Base-by-base conservation (phyloP, 2,329 filamentous ascomycete species). In the Fusarium stilboides region DNA sequence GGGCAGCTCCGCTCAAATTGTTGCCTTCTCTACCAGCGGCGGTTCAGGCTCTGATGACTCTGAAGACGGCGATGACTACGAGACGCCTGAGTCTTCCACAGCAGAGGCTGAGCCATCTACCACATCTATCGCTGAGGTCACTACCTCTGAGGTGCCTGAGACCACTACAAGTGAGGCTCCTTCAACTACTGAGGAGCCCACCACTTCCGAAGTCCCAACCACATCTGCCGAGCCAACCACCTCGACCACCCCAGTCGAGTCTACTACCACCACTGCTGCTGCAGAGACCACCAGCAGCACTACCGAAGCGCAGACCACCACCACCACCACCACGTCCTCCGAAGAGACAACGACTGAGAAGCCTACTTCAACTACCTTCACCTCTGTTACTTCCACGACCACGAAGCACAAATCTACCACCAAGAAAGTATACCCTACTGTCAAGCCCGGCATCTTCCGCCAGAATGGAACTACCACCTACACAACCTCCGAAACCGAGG, bases 1-100 rank as follows among this genome's bases (percentile, higher is more conserved):
- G 71, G 92, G 92, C 26, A 79, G 80, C 47, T 88, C 84, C 56
- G 92, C 91, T 43, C 88, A 88, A 73, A 88, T 94, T 68, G 87
- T 93, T 26, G 87, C 92, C 39, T 88, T 82, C 73, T 83, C 85
- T 62, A 43, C 60, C 26, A 83, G 83, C 40, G 82, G 81, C 6
- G 78, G 67, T 37, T 71, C 72, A 17, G 68, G 67, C 17, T 65
- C 70, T 19, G 70, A 63, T 15, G 67, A 72, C 10, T 54, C 63
- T 13, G 52, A 61, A 10, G 60, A 43, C 8, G 58, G 71, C 2
- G 65, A 74, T 6, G 53, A 75, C 3, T 62, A 70, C 2, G 57
- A 62, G 12, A 69, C 62, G 15, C 28, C 62, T 13, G 42, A 68
- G 47, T 51, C 57, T 17, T 57, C 69, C 13, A 67, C 66, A 7